phyloP scores from a whole-genome alignment of 441 rosid species.

The Erysimum pusillum region DNA sequence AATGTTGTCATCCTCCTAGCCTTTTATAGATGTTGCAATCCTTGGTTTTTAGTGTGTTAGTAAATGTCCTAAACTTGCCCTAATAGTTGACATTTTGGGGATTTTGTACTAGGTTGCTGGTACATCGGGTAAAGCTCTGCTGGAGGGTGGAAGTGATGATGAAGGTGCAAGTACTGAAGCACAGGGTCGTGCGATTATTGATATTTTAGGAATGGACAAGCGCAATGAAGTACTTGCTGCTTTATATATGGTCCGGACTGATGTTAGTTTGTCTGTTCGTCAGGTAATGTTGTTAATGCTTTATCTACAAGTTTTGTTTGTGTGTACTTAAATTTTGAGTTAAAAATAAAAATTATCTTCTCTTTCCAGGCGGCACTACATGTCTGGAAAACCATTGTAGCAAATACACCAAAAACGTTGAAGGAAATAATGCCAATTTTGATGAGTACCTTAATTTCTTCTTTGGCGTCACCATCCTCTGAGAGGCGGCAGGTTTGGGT shows the following conservation, averaged over 20 bases:
- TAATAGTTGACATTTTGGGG: slow-evolving; percentile 16
- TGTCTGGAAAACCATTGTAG: slow-evolving; percentile 99
- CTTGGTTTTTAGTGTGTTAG: slow-evolving; percentile 5
- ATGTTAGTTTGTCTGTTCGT: slow-evolving; percentile 95
- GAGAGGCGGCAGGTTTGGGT: slow-evolving; percentile 96
- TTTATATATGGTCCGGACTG: slow-evolving; percentile 97
- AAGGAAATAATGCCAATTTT: slow-evolving; percentile 98
- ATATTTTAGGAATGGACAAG: slow-evolving; percentile 95
- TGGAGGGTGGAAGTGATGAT: slow-evolving; percentile 99
- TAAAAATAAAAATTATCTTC: slow-evolving; percentile 3
- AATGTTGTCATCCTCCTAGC: slow-evolving; percentile 24
- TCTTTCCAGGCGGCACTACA: slow-evolving; percentile 92
- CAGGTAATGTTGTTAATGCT: slow-evolving; percentile 72
- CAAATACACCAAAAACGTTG: slow-evolving; percentile 98
- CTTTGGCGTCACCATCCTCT: slow-evolving; percentile 93
- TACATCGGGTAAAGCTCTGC: slow-evolving; percentile 98
- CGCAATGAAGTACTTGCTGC: slow-evolving; percentile 99
- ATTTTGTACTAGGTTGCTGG: slow-evolving; percentile 88
- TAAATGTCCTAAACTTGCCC: slow-evolving; percentile 10
- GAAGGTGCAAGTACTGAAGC: slow-evolving; percentile 99
- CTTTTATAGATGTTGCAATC: slow-evolving; percentile 20
- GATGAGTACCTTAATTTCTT: slow-evolving; percentile 92
- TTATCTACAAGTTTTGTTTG: slow-evolving; percentile 14
- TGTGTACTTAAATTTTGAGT: slow-evolving; percentile 20
- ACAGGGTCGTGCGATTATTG: slow-evolving; percentile 99